Conservation (phyloP, 176 grass and related monocot species). For the Juncus inflexus region DNA sequence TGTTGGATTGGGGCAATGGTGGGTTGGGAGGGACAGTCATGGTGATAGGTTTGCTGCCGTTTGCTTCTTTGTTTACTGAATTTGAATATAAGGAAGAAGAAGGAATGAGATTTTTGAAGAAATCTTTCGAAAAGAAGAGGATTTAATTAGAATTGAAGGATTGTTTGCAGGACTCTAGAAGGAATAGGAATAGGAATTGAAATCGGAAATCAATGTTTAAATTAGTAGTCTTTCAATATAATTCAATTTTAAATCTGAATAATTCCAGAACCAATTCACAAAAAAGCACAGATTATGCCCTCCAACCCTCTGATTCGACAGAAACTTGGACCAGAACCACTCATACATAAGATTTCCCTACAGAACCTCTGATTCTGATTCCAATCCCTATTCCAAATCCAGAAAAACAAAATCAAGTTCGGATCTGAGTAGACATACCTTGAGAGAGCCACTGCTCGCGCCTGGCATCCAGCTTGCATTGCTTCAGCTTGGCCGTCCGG, state of each 20-base stretch:
- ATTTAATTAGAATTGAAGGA: neutral
- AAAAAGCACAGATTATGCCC: slow-evolving; percentile 27
- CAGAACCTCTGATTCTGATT: neutral
- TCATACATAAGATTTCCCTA: neutral
- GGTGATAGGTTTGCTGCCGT: slow-evolving; percentile 37
- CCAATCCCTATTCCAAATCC: slow-evolving; percentile 5
- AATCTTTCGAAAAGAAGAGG: neutral
- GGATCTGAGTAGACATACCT: slow-evolving; percentile 45
- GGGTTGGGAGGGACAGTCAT: slow-evolving; percentile 49
- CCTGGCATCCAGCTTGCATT: slow-evolving; percentile 90
- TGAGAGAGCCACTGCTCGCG: slow-evolving; percentile 98
- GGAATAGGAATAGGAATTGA: slow-evolving; percentile 2
- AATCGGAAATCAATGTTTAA: neutral
- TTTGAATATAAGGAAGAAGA: neutral
- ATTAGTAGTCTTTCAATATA: neutral
- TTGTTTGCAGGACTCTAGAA: neutral
- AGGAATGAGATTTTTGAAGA: neutral
- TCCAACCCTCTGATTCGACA: slow-evolving; percentile 16
- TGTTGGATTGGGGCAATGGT: slow-evolving; percentile 16
- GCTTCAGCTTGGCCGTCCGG: slow-evolving; percentile 88
- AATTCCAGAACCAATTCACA: neutral
- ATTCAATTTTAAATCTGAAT: slow-evolving; percentile 11
- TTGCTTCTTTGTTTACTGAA: slow-evolving; percentile 35
- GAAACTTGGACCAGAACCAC: neutral
- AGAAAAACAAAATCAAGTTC: neutral